Base-by-base conservation (phyloP, 1,139 yeast genomes). In the Candida frijolesensis region DNA sequence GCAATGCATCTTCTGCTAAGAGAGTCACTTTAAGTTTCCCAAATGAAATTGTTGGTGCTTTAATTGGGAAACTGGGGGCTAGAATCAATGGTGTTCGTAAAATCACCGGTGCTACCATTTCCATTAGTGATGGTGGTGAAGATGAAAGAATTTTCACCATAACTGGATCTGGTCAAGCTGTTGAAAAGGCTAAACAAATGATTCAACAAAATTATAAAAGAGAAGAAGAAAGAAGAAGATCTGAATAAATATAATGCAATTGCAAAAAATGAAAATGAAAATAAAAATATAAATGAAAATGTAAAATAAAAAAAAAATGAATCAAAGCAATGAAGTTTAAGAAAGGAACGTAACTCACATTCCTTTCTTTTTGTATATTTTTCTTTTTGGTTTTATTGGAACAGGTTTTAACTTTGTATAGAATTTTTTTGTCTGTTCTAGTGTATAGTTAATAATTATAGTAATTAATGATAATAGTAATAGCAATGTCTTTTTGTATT, bases 61-160 rank as follows among this genome's bases (percentile, higher is more conserved):
- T 91, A 52, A 89, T 91, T 62, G 97, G 97, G 58, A 87, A 87
- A 61, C 85, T 86, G 58, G 97, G 97, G 43, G 74, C 89, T 43
- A 81, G 96, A 70, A 89, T 91, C 60, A 95, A 89, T 65, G 96
- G 92, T 51, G 88, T 91, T 49, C 80, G 97, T 59, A 83, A 87
- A 60, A 80, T 80, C 42, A 83, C 92, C 51, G 94, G 94, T 38
- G 94, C 96, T 30, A 81, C 84, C 48, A 90, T 91, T 64, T 84
- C 86, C 10, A 89, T 91, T 56, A 87, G 90, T 46, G 84, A 86
- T 57, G 85, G 84, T 58, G 84, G 82, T 42, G 74, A 81, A 53
- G 79, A 79, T 37, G 87, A 85, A 62, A 78, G 97, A 59, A 72
- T 79, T 43, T 89, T 91, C 66, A 87, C 94, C 30, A 80, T 91